Base-by-base conservation (phyloP, 768 basidiomycete genomes). In the Lyophyllum atratum region DNA sequence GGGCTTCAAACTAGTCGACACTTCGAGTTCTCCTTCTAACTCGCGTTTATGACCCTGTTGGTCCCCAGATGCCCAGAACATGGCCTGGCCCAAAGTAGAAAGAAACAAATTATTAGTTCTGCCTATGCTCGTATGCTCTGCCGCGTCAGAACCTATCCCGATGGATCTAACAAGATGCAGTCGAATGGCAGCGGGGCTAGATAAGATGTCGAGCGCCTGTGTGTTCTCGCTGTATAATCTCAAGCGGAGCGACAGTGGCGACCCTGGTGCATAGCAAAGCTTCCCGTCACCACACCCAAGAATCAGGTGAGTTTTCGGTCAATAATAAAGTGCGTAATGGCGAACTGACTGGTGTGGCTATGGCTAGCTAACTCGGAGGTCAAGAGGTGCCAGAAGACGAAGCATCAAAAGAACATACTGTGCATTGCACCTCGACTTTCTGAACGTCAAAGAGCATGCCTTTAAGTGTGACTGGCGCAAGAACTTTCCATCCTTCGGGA, bases 181-280 rank as follows among this genome's bases (percentile, higher is more conserved):
- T 19, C 68, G 68, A 9, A 81, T 67, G 1, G 77, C 74, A 8
- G 66, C 66, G 0, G 79, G 74, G 22, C 62, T 69, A 14, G 80
- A 71, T 7, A 85, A 72, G 4, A 83, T 62, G 57, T 85, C 83
- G 10, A 86, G 73, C 0, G 79, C 80, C 19, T 80, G 79, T 11
- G 71, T 61, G 64, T 85, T 80, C 2, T 66, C 58, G 24, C 80
- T 72, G 22, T 63, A 71, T 29, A 86, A 60, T 3, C 79, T 80
- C n/a, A 85, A 55, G 40, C 70, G 66, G 8, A 87, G 66, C 9
- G 84, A 84, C 4, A 86, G 74, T 0, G 78, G 75, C 8, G 80
- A 78, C 7, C 81, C 82, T n/a, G 78, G 65, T 12, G 82, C 75
- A 65, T 77, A 85, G 4, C 72, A 75, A 12, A 83, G 70, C 84